These are phyloP conservation scores for Allomyces arbusculus DNA, from an alignment of 192 early-diverging fungal genomes.

Conservation along the genomic window DNA sequence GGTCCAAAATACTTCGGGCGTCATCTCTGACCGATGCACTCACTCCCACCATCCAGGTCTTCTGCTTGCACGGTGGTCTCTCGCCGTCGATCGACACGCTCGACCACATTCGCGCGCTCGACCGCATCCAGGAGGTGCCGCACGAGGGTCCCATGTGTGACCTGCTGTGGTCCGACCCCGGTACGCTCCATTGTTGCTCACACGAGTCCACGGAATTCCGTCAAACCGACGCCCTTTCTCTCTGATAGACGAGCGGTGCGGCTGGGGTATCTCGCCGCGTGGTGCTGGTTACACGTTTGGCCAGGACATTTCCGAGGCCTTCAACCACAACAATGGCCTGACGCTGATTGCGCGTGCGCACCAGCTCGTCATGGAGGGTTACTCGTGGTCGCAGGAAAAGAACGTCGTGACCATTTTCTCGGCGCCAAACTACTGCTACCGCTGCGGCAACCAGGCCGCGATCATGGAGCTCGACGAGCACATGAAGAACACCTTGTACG, in stretches of 20 bases:
- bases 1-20: neutral
- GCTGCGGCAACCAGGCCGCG: slow-evolving; percentile 97
- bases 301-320: slow-evolving; percentile 67
- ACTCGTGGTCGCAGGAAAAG: slow-evolving; percentile 95
- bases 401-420: slow-evolving; percentile 98
- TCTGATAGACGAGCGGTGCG: slow-evolving; percentile 47
- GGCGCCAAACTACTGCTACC: slow-evolving; percentile 99
- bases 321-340: slow-evolving; percentile 88
- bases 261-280: slow-evolving; percentile 72
- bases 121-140: slow-evolving; percentile 82
- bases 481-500: slow-evolving; percentile 94
- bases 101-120: slow-evolving; percentile 86
- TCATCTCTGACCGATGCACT: too few relatives aligned
- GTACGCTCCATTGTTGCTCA: neutral
- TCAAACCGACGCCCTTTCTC: neutral
- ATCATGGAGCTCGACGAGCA: slow-evolving; percentile 99
- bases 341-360: slow-evolving; percentile 92
- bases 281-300: slow-evolving; percentile 78
- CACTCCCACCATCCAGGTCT: slow-evolving; percentile 31
- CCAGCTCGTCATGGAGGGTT: slow-evolving; percentile 90
- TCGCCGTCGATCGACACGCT: slow-evolving; percentile 87
- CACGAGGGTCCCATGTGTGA: slow-evolving; percentile 78
- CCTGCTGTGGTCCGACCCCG: slow-evolving; percentile 66
- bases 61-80: slow-evolving; percentile 96
- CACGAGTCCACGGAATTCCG: neutral